These are phyloP conservation scores for Eucalyptus caleyi DNA, from an alignment of 345 rosid genomes.

Conservation along the genomic window DNA sequence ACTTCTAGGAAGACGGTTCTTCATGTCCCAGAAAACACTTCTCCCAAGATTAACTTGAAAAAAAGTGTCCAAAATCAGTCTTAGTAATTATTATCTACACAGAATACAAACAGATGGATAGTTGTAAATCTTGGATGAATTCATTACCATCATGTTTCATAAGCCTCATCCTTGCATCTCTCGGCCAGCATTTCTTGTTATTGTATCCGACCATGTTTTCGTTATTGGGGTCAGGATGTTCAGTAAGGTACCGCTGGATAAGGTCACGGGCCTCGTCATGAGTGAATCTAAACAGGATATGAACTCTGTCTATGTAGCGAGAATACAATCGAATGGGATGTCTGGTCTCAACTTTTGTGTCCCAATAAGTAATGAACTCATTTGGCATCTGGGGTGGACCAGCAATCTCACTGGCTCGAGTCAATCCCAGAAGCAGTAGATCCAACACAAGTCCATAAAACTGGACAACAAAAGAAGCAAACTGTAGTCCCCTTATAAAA, in stretches of 20 bases:
- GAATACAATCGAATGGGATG: constrained; percentile 97
- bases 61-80: background rate
- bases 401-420: constrained; percentile 99
- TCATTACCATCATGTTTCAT: constrained; percentile 95
- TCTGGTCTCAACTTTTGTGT: constrained; percentile 91
- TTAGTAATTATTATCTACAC: background rate
- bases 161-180: constrained; percentile 99
- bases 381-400: constrained; percentile 99
- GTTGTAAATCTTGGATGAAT: background rate
- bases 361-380: constrained; percentile 96
- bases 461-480: constrained; percentile 96
- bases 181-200: constrained; percentile 99
- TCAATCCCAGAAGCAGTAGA: constrained; percentile 91
- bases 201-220: constrained; percentile 99
- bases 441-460: constrained; percentile 94
- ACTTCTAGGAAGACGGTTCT: constrained; percentile 97
- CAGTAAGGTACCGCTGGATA: constrained; percentile 96
- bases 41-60: constrained; percentile 93
- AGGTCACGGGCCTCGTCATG: constrained; percentile 99
- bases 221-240: constrained; percentile 99
- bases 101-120: background rate
- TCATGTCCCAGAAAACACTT: constrained; percentile 99
- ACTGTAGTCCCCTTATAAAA: constrained; percentile 97
- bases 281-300: constrained; percentile 88
- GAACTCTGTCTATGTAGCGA: constrained; percentile 88